A percentile compares a stretch with the other conserved stretches of the same genome.
These are phyloP conservation scores for Starmera dryadoides DNA, from an alignment of 805 yeast genomes.

Conservation along the genomic window DNA sequence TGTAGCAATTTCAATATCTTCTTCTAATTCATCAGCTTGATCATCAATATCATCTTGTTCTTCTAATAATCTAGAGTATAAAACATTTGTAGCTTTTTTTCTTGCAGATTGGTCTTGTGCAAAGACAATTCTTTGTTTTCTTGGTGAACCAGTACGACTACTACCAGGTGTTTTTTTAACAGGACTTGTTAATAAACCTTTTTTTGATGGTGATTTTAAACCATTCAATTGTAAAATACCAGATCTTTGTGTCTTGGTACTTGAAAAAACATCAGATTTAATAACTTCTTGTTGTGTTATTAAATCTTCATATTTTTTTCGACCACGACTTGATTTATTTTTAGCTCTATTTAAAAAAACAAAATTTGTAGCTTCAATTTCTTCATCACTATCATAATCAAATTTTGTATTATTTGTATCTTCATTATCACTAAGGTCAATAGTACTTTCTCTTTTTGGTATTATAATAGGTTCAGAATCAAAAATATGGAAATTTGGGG, in stretches of 20 bases:
- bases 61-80: constrained; percentile 10
- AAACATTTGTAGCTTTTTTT: constrained; percentile 33
- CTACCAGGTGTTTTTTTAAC: constrained; percentile 27
- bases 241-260: constrained; percentile 20
- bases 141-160: constrained; percentile 39
- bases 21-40: constrained; percentile 27
- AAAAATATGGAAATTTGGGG: neutral
- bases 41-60: constrained; percentile 24
- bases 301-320: neutral
- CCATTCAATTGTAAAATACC: constrained; percentile 16
- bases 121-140: constrained; percentile 30
- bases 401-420: no score
- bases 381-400: constrained; percentile 2
- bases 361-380: constrained; percentile 5
- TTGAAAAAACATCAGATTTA: constrained; percentile 17
- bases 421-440: neutral
- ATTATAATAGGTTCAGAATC: neutral
- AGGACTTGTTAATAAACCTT: constrained; percentile 21
- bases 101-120: constrained; percentile 39
- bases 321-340: neutral
- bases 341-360: constrained; percentile 1
- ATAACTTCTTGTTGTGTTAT: constrained; percentile 5
- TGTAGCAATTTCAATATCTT: constrained; percentile 39
- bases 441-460: neutral
- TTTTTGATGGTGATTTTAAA: constrained; percentile 22